Percentiles rank a stretch among this genome's conserved stretches.
Evolutionary conservation across 2,329 filamentous ascomycete species (phyloP).

Genomic region (Thermothelomyces thermophilus): DNA sequence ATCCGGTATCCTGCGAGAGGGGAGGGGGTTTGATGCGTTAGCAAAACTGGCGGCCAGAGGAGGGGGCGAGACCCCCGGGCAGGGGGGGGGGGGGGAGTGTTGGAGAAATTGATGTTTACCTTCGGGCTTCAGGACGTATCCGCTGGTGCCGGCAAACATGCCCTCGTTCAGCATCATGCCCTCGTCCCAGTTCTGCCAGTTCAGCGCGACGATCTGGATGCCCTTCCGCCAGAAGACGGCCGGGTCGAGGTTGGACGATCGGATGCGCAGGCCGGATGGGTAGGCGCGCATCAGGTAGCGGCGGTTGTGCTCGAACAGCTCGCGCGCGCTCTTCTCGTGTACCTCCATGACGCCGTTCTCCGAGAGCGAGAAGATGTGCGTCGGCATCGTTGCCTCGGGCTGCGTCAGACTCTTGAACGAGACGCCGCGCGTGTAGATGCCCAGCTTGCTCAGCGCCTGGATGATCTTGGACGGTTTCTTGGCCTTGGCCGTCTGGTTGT

Average conservation of each 20-base stretch:
- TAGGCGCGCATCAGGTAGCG: slow-evolving; percentile 82
- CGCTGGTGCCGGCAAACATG: slow-evolving; percentile 79
- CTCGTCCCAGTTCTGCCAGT: slow-evolving; percentile 87
- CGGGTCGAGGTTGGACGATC: slow-evolving; percentile 82
- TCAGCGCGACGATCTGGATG: slow-evolving; percentile 84
- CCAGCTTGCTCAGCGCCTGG: slow-evolving; percentile 65
- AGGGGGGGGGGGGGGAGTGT: too few relatives aligned
- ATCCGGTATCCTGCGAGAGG: slow-evolving; percentile 35
- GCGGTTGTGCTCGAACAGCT: slow-evolving; percentile 74
- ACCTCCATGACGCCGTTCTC: slow-evolving; percentile 59
- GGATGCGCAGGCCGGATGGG: slow-evolving; percentile 72
- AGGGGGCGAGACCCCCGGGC: too few relatives aligned
- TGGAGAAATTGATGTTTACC: too few relatives aligned
- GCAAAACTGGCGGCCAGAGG: neutral
- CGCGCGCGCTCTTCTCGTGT: slow-evolving; percentile 41
- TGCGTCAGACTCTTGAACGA: slow-evolving; percentile 74
- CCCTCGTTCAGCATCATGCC: slow-evolving; percentile 95
- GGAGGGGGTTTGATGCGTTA: too few relatives aligned
- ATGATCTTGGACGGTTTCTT: slow-evolving; percentile 60
- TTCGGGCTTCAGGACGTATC: slow-evolving; percentile 78
- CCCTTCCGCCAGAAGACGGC: slow-evolving; percentile 80
- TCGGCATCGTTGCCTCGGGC: slow-evolving; percentile 59
- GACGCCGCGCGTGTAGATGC: slow-evolving; percentile 76
- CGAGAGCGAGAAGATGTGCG: slow-evolving; percentile 62
- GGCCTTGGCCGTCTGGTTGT: slow-evolving; percentile 29